Percentiles rank a stretch among this genome's conserved stretches.
These are phyloP conservation scores for Exidia glandulosa DNA, from an alignment of 768 basidiomycete genomes.

Conservation along the genomic window DNA sequence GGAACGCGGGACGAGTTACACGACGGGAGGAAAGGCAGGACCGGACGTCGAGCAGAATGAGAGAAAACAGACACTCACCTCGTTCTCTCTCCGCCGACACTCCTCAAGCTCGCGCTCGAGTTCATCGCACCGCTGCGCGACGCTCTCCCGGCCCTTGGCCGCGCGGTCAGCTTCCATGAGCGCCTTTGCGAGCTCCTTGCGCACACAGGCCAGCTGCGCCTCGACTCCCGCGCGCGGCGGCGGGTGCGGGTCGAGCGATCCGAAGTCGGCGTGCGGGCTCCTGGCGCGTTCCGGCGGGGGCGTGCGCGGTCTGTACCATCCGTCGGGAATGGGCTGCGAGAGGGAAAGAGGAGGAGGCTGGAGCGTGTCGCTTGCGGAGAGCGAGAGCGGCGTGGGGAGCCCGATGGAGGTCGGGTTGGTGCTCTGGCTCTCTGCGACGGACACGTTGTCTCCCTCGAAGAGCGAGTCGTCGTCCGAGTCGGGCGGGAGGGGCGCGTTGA, in stretches of 20 bases:
- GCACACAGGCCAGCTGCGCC: neutral
- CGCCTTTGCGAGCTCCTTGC: neutral
- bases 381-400: neutral
- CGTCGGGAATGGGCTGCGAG: too few species aligned
- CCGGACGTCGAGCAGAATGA: too few species aligned
- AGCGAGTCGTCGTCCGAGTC: neutral
- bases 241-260: neutral
- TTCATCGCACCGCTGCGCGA: neutral
- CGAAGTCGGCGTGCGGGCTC: neutral
- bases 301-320: too few species aligned
- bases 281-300: too few species aligned
- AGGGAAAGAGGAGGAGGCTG: too few species aligned
- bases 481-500: neutral
- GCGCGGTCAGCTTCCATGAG: neutral
- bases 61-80: neutral
- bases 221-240: neutral
- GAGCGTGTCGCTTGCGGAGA: neutral
- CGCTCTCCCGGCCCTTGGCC: neutral
- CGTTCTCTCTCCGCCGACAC: neutral
- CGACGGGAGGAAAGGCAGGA: too few species aligned
- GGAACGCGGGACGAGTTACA: too few species aligned
- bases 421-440: neutral
- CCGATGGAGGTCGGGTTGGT: neutral
- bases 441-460: neutral
- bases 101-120: neutral